Conservation (phyloP, 192 early-diverging fungal genomes). For the Coemansia sp. region DNA sequence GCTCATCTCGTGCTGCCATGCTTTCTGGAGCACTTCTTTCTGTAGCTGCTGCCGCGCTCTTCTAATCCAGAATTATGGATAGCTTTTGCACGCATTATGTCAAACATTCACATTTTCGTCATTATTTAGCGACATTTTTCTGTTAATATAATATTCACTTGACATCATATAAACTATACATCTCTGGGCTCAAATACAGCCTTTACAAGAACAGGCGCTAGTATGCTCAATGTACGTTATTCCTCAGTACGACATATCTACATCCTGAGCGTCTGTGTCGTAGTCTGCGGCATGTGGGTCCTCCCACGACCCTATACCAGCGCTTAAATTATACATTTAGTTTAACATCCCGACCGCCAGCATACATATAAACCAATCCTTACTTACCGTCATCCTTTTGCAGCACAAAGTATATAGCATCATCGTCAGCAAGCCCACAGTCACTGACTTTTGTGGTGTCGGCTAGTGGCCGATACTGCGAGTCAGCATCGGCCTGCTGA, state of each 20-base stretch:
- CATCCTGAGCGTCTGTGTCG: constrained; percentile 35
- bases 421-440: constrained; percentile 24
- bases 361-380: neutral
- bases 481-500: neutral
- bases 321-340: neutral
- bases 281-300: constrained; percentile 31
- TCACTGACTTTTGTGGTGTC: constrained; percentile 10
- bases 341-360: neutral
- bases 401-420: constrained; percentile 30
- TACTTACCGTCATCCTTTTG: constrained; percentile 18
- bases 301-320: constrained; percentile 30
- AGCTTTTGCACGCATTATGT: neutral
- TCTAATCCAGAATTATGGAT: constrained; percentile 1
- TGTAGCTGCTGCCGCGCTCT: constrained; percentile 1
- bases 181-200: neutral
- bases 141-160: too few relatives aligned
- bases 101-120: neutral
- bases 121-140: too few relatives aligned
- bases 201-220: neutral
- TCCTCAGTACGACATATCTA: constrained; percentile 9
- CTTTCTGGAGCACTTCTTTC: neutral
- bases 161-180: too few relatives aligned
- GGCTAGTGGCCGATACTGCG: neutral
- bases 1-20: neutral
- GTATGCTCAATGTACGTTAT: neutral